These are phyloP conservation scores for Blastocystis sp. DNA, from an alignment of 352 stramenopile genomes.

Conservation along the genomic window DNA sequence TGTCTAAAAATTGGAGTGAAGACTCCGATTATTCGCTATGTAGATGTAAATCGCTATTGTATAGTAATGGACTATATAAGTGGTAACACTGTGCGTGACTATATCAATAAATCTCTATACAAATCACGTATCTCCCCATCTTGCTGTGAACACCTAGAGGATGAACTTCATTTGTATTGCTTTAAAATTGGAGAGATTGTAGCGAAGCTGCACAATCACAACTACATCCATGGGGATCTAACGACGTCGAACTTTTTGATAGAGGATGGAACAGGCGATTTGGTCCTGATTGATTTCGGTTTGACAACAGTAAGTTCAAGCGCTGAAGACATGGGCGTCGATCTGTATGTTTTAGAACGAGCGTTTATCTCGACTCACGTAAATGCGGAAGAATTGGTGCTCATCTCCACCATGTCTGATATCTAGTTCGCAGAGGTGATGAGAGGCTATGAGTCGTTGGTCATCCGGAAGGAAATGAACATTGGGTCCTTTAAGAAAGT, in stretches of 20 bases:
- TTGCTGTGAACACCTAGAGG: neutral
- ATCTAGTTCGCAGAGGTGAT: slow-evolving; percentile 75
- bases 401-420: slow-evolving; percentile 61
- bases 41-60: slow-evolving; percentile 65
- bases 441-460: slow-evolving; percentile 75
- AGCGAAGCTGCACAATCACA: slow-evolving; percentile 66
- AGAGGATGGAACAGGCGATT: neutral
- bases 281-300: slow-evolving; percentile 65
- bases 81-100: slow-evolving; percentile 63
- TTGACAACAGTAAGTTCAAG: slow-evolving; percentile 55
- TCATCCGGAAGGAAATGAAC: slow-evolving; percentile 69
- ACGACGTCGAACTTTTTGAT: slow-evolving; percentile 69
- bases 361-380: slow-evolving; percentile 81
- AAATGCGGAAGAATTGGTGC: slow-evolving; percentile 64
- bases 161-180: slow-evolving; percentile 51
- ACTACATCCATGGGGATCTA: slow-evolving; percentile 68
- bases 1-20: slow-evolving; percentile 64
- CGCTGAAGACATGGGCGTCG: slow-evolving; percentile 80
- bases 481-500: slow-evolving; percentile 80
- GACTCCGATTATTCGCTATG: slow-evolving; percentile 64
- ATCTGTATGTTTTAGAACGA: slow-evolving; percentile 84
- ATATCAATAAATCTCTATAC: slow-evolving; percentile 57
- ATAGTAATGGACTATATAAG: slow-evolving; percentile 67
- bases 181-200: slow-evolving; percentile 64
- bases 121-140: neutral